Conservation (phyloP, 352 stramenopile genomes). For the Nothophytophthora sp. region DNA sequence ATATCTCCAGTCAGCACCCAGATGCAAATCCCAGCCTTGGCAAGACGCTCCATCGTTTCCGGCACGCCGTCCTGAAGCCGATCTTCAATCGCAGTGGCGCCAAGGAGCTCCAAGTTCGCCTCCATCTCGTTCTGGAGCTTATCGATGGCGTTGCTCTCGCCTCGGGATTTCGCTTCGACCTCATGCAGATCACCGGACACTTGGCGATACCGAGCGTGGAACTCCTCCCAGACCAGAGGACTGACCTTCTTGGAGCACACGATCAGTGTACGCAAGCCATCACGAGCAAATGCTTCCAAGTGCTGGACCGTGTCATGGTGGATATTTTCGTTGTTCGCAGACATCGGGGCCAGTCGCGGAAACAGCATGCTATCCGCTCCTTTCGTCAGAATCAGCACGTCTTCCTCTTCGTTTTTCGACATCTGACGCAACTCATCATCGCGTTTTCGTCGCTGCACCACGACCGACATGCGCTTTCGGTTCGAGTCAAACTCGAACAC, state of each 20-base stretch:
- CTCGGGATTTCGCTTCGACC: conserved; percentile 67
- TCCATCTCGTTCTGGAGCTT: conserved; percentile 79
- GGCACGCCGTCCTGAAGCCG: conserved; percentile 83
- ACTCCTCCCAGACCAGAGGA: conserved; percentile 63
- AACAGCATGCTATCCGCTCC: conserved; percentile 88
- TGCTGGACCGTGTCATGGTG: conserved; percentile 60
- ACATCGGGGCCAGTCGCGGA: conserved; percentile 52
- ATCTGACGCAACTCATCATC: conserved; percentile 74
- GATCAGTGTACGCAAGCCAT: conserved; percentile 89
- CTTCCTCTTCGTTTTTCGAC: conserved; percentile 67
- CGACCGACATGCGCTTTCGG: conserved; percentile 86
- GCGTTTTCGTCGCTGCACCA: conserved; percentile 72
- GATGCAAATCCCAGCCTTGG: conserved; percentile 81
- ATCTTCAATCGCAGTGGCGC: conserved; percentile 88
- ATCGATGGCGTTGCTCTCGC: conserved; percentile 67
- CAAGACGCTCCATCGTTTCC: conserved; percentile 74
- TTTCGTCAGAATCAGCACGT: conserved; percentile 79
- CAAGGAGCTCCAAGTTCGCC: conserved; percentile 71
- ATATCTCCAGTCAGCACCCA: conserved; percentile 91
- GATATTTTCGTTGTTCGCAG: conserved; percentile 37
- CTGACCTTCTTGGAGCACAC: conserved; percentile 72
- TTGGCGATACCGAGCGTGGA: conserved; percentile 63
- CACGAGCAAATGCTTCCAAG: conserved; percentile 81
- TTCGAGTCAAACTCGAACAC: conserved; percentile 94
- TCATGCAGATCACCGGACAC: conserved; percentile 62